Base-by-base conservation (phyloP, 164 flowering plant species). In the Macadamia tetraphylla region DNA sequence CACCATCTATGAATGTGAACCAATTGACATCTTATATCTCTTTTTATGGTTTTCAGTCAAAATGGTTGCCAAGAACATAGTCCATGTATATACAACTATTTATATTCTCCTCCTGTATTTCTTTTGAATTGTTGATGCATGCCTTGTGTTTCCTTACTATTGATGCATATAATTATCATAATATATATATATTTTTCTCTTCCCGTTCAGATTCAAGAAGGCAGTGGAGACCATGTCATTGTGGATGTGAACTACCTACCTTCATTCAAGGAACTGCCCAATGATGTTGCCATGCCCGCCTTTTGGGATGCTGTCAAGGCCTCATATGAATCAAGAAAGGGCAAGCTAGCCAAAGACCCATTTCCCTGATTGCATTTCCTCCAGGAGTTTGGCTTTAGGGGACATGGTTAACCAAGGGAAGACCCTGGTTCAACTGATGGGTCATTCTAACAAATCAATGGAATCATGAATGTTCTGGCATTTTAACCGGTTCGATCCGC, bases 161-260 rank as follows among this genome's bases (percentile, higher is more conserved):
- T 42, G 1, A 10, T 44, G 57, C 13, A 42, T 17, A 12, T 49
- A 0, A 7, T 57, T 0, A 3, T 64, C 1, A 7, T 63, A 60
- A 49, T 67, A 1, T 35, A 35, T 35, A 35, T 35, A 35, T 35
- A 35, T 61, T 48, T 13, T 58, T 35, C 5, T 35, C 5, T 35
- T 35, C 40, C 40, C 40, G 5, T 62, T 17, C 87, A 94, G 97
- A 77, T 92, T 72, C 88, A 92, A 75, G 97, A 88, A 74, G 82
- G 92, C 62, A 84, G 81, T 1, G 83, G 88, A 42, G 97, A 92
- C 71, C 94, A 94, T 84, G 97, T 94, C 43, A 88, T 94, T 60
- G 97, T 94, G 52, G 98, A 94, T 71, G 83, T 94, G 29, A 94
- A 92, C 73, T 92, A 88, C 72, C 87, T 94, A 12, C 98, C 98